These are phyloP conservation scores for Amanita pallidorosea DNA, from an alignment of 768 basidiomycete genomes.

Conservation along the genomic window DNA sequence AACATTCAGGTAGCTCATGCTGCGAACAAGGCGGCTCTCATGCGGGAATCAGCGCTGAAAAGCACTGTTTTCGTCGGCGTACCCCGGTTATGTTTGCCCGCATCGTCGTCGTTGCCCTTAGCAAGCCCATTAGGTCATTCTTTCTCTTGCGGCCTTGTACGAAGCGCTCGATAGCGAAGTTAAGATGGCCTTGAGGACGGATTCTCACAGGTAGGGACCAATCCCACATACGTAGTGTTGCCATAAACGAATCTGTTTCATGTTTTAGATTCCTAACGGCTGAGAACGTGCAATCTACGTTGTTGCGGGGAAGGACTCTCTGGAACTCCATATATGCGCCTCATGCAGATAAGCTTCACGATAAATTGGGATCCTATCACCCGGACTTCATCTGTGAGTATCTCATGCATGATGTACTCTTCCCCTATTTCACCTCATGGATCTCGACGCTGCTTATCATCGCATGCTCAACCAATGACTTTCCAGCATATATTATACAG, in stretches of 20 bases:
- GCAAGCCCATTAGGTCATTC: constrained; percentile 48
- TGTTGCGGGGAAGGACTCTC: constrained; percentile 56
- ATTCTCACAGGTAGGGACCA: constrained; percentile 52
- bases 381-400: constrained; percentile 89
- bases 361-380: constrained; percentile 81
- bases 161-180: constrained; percentile 78
- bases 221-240: background rate
- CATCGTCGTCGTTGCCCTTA: constrained; percentile 8
- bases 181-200: constrained; percentile 53
- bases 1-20: constrained; percentile 40
- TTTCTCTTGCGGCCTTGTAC: constrained; percentile 67
- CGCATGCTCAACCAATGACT: constrained; percentile 9
- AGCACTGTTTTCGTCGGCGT: constrained; percentile 85
- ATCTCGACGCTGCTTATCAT: constrained; percentile 19
- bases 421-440: constrained; percentile 16
- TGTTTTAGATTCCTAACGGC: constrained; percentile 44
- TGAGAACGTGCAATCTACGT: constrained; percentile 58
- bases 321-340: constrained; percentile 88
- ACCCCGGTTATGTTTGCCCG: constrained; percentile 49
- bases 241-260: constrained; percentile 13
- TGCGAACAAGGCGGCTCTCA: constrained; percentile 67
- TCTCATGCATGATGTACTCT: constrained; percentile 9
- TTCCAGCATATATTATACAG: constrained; percentile 76
- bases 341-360: constrained; percentile 80
- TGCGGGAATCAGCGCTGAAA: constrained; percentile 86